Conservation (phyloP, 371 early-diverging fungal species). For the Lichtheimia hyalospora region DNA sequence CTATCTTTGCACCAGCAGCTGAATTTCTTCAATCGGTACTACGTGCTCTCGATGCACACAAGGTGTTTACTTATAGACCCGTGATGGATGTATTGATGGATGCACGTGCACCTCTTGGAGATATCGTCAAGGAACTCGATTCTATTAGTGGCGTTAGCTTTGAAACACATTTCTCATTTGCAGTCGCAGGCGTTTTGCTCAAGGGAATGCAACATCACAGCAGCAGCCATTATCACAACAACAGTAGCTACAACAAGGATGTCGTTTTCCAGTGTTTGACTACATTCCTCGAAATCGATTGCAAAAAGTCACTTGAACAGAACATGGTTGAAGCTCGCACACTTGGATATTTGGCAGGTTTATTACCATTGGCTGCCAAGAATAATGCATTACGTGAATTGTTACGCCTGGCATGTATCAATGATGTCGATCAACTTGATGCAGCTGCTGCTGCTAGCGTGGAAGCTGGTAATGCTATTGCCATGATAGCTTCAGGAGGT, state of each 20-base stretch:
- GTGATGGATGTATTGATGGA: slow-evolving; percentile 65
- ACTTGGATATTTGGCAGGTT: slow-evolving; percentile 74
- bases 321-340: slow-evolving; percentile 59
- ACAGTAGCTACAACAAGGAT: slow-evolving; percentile 64
- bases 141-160: slow-evolving; percentile 75
- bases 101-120: slow-evolving; percentile 66
- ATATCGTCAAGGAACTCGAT: slow-evolving; percentile 69
- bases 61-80: slow-evolving; percentile 63
- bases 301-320: slow-evolving; percentile 45
- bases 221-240: not conserved
- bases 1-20: slow-evolving; percentile 71
- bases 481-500: slow-evolving; percentile 29
- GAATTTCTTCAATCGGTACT: slow-evolving; percentile 70
- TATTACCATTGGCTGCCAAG: slow-evolving; percentile 70
- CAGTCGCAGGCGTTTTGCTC: slow-evolving; percentile 77
- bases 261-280: slow-evolving; percentile 69
- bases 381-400: slow-evolving; percentile 62
- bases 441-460: slow-evolving; percentile 16
- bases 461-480: no score
- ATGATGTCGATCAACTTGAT: slow-evolving; percentile 45
- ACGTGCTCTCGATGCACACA: slow-evolving; percentile 68
- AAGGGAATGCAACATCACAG: slow-evolving; percentile 72
- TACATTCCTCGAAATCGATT: slow-evolving; percentile 69
- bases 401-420: slow-evolving; percentile 58
- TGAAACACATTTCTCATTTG: slow-evolving; percentile 82